Base-by-base conservation (phyloP, 331 rosid genomes). In the Rhamnella rubrinervis region DNA sequence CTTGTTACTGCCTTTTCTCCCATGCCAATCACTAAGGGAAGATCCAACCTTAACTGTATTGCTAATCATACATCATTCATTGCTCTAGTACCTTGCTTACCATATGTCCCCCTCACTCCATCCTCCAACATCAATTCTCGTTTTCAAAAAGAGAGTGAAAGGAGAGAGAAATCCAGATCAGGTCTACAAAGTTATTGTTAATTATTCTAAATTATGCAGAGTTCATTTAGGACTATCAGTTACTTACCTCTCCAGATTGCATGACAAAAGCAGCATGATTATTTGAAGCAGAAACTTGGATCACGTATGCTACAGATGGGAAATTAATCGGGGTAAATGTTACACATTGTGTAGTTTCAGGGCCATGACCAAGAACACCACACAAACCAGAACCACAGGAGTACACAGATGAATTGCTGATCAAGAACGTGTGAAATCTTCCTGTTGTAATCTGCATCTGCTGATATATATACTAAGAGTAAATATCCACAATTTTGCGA, bases 401-500 rank as follows among this genome's bases (percentile, higher is more conserved):
- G 75, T 93, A 93, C 40, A 90, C 92, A 31, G 95, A 82, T 44
- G 96, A 86, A 60, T 86, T 86, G 66, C 86, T 79, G 83, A 88
- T 88, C 68, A 91, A 79, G 71, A 93, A 75, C 19, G 97, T 93
- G 79, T 90, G 96, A 81, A 85, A 90, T 66, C 84, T 88, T 74
- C 97, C 97, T 0, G 97, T 90, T 41, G 91, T 85, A 68, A 90
- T 80, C 83, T 90, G 97, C 97, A 93, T 93, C 97, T 90, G 92
- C 77, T 77, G 75, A 81, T 61, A 70, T 65, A 74, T 64, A 55
- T 6, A 56, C 10, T 7, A 65, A 76, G 41, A 65, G 63, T 55
- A 66, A 80, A 77, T 69, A 70, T 74, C 65, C 52, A 62, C 40
- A 58, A 20, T 20, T 63, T 18, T 8, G 28, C 55, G 23, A 66